Conservation (phyloP, 1,284 basidiomycete genomes). For the Sphaerobolus stellatus region DNA sequence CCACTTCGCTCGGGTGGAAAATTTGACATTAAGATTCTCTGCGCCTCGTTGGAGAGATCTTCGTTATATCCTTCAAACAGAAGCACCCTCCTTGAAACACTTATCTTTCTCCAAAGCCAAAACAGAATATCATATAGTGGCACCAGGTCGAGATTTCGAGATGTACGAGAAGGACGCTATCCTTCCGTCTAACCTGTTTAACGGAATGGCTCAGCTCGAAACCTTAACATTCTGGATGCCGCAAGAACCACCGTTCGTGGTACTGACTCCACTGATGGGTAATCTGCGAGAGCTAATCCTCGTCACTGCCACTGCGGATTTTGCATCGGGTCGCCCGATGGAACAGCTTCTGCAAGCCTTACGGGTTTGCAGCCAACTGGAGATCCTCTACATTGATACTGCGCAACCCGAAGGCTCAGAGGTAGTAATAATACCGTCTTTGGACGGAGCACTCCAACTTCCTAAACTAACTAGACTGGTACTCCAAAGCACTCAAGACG, state of each 20-base stretch:
- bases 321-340: neutral
- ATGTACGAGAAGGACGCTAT: neutral
- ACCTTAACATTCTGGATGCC: neutral
- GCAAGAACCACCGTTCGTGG: neutral
- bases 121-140: neutral
- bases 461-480: too few relatives aligned
- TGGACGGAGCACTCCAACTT: too few relatives aligned
- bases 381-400: too few relatives aligned
- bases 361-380: too few relatives aligned
- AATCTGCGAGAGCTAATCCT: neutral
- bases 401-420: too few relatives aligned
- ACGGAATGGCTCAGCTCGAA: neutral
- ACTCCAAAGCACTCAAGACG: too few relatives aligned
- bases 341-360: too few relatives aligned
- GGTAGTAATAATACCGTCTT: too few relatives aligned
- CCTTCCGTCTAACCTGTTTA: neutral
- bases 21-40: neutral
- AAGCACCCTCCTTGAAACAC: neutral
- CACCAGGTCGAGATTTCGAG: too few relatives aligned
- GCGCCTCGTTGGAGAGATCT: neutral
- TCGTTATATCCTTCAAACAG: neutral
- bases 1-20: neutral
- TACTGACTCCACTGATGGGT: neutral
- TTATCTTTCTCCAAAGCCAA: neutral
- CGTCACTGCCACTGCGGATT: neutral